phyloP scores from a whole-genome alignment of 441 rosid species.

The Eruca vesicaria region DNA sequence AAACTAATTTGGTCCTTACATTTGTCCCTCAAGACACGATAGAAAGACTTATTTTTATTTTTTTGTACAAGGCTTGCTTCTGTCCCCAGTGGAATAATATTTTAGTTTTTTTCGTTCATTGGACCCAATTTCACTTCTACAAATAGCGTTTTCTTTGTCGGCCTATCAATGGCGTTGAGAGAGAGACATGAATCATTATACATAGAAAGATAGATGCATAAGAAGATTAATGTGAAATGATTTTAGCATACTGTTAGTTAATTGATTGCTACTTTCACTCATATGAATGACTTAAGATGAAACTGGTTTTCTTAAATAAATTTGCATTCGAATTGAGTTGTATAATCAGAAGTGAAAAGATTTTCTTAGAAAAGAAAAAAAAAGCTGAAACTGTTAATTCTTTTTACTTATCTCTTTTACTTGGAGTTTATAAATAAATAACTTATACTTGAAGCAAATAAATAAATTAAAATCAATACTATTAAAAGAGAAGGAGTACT shows the following conservation, averaged over 20 bases:
- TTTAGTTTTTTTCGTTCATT: neutral
- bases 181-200: neutral
- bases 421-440: neutral
- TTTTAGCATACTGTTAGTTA: neutral
- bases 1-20: conserved; percentile 13
- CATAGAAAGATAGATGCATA: neutral
- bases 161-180: neutral
- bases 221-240: conserved; percentile 1
- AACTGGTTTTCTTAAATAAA: neutral
- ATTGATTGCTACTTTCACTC: neutral
- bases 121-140: conserved; percentile 1
- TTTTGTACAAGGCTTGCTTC: neutral
- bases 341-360: neutral
- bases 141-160: neutral
- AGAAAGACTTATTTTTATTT: neutral
- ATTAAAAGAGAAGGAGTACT: too few relatives aligned
- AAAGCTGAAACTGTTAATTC: neutral
- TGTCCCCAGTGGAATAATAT: neutral
- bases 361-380: too few relatives aligned
- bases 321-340: neutral
- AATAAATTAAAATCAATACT: neutral
- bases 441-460: neutral
- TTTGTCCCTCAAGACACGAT: neutral
- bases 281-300: neutral
- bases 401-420: neutral